A percentile compares a stretch with the other conserved stretches of the same genome.
Evolutionary conservation across 306 rosid genomes (phyloP).

Genomic region (Abrus pulchellus): DNA sequence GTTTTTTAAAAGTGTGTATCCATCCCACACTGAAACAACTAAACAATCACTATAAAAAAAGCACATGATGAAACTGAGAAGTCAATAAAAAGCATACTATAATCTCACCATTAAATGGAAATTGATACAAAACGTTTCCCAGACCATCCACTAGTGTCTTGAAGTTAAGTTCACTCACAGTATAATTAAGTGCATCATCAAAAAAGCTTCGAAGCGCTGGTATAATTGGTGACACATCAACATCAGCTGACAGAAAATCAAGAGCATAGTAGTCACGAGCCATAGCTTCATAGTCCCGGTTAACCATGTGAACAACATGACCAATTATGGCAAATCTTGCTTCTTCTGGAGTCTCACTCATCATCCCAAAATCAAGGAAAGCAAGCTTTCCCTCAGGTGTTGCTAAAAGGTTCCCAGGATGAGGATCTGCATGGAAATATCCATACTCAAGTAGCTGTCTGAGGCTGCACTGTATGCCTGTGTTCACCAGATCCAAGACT

Average conservation of each 20-base stretch:
- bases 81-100: constrained; percentile 25
- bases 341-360: constrained; percentile 97
- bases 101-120: constrained; percentile 88
- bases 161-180: constrained; percentile 96
- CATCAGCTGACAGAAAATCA: constrained; percentile 82
- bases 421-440: constrained; percentile 97
- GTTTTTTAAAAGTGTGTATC: background rate
- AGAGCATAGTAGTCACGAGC: constrained; percentile 93
- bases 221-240: constrained; percentile 89
- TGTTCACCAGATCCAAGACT: constrained; percentile 83
- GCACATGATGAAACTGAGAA: constrained; percentile 6
- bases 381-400: constrained; percentile 94
- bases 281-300: constrained; percentile 96
- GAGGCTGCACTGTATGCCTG: constrained; percentile 95
- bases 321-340: constrained; percentile 92
- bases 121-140: constrained; percentile 87
- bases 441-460: constrained; percentile 95
- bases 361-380: constrained; percentile 96
- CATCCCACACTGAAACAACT: constrained; percentile 17
- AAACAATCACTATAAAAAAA: background rate
- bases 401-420: constrained; percentile 95
- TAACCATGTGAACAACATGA: constrained; percentile 96
- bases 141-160: constrained; percentile 93
- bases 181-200: constrained; percentile 85
- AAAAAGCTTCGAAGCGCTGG: constrained; percentile 89